A percentile compares a stretch with the other conserved stretches of the same genome.
phyloP scores from a whole-genome alignment of 805 yeast genomes.

The Ogataea paraovalis region DNA sequence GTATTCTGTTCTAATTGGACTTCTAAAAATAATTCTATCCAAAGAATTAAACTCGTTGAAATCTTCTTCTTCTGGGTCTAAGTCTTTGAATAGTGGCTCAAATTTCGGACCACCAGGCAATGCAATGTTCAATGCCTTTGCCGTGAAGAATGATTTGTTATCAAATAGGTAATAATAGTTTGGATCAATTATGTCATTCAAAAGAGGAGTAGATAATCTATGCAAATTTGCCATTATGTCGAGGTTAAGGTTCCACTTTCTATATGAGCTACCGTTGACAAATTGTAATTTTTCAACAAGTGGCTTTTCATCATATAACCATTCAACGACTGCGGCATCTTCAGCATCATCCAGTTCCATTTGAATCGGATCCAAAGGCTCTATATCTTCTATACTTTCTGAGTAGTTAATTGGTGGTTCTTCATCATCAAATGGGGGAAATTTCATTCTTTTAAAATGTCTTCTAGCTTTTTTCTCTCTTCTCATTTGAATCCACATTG shows the following conservation, averaged over 20 bases:
- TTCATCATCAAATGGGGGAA: slow-evolving; percentile 97
- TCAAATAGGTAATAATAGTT: slow-evolving; percentile 73
- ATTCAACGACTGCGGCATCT: slow-evolving; percentile 58
- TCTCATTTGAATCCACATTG: slow-evolving; percentile 90
- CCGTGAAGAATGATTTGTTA: slow-evolving; percentile 76
- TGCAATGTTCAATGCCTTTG: slow-evolving; percentile 83
- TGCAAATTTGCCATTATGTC: slow-evolving; percentile 62
- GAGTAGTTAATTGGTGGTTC: slow-evolving; percentile 86
- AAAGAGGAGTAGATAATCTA: slow-evolving; percentile 65
- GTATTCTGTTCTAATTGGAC: slow-evolving; percentile 76
- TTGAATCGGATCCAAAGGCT: slow-evolving; percentile 67
- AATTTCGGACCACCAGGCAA: slow-evolving; percentile 96
- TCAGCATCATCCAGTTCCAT: slow-evolving; percentile 62
- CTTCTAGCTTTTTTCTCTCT: slow-evolving; percentile 87
- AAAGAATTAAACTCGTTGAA: slow-evolving; percentile 87
- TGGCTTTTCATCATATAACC: slow-evolving; percentile 82
- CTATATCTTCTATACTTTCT: slow-evolving; percentile 72
- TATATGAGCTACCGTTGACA: slow-evolving; percentile 77
- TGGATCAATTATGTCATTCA: slow-evolving; percentile 53
- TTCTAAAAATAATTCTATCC: slow-evolving; percentile 80
- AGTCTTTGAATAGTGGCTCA: slow-evolving; percentile 75
- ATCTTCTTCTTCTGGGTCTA: slow-evolving; percentile 64
- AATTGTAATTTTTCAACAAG: slow-evolving; percentile 48
- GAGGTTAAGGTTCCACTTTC: slow-evolving; percentile 61
- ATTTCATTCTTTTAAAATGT: slow-evolving; percentile 86